phyloP scores from a whole-genome alignment of 306 rosid genomes.

The Fragaria vesca region DNA sequence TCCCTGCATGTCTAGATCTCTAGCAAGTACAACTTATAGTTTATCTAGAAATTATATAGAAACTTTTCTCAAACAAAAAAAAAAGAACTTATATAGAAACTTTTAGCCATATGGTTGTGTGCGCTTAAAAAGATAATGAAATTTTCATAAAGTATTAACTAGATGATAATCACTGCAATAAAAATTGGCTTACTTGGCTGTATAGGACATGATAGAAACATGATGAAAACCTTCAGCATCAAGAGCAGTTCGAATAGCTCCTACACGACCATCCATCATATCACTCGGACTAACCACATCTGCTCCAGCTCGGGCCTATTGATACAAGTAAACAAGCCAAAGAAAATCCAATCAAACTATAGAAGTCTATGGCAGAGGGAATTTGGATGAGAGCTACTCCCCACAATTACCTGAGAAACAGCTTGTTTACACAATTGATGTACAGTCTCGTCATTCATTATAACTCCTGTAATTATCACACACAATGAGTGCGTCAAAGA shows the following conservation, averaged over 20 bases:
- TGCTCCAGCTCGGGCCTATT: conserved; percentile 95
- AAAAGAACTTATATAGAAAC: neutral
- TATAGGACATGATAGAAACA: conserved; percentile 92
- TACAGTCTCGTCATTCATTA: conserved; percentile 93
- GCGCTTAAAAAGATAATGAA: neutral
- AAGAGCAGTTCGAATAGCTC: conserved; percentile 86
- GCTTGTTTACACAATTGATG: conserved; percentile 95
- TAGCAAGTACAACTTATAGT: neutral
- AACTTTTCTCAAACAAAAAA: too few species aligned
- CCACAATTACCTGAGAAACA: conserved; percentile 80
- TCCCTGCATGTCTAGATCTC: neutral
- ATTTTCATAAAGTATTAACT: neutral
- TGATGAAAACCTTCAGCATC: conserved; percentile 96
- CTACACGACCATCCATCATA: conserved; percentile 98
- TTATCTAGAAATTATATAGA: neutral
- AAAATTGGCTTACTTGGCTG: conserved; percentile 66
- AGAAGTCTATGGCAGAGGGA: conserved; percentile 5
- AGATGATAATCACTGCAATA: neutral
- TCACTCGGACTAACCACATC: conserved; percentile 98
- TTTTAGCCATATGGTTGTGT: neutral
- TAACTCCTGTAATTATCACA: conserved; percentile 62
- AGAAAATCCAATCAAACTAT: conserved; percentile 2
- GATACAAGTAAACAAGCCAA: conserved; percentile 15
- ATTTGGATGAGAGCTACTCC: conserved; percentile 15
- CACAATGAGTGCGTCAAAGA: conserved; percentile 9